Evolutionary conservation across 345 rosid genomes (phyloP).

Genomic region (Trapa bicornis): DNA sequence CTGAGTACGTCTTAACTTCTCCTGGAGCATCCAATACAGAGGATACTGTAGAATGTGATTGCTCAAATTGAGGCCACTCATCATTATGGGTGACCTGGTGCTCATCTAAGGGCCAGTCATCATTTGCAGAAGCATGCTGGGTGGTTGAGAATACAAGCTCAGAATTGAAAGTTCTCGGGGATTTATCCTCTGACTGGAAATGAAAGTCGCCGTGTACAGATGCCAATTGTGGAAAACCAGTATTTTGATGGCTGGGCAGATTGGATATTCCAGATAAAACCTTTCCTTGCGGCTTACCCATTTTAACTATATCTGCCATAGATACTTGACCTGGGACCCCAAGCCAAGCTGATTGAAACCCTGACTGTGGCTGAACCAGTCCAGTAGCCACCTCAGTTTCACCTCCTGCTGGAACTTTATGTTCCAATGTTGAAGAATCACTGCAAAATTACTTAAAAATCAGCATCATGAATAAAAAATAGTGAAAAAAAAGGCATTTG

Average conservation of each 20-base stretch:
- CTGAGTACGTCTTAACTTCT: conserved; percentile 38
- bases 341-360: conserved; percentile 63
- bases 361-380: conserved; percentile 38
- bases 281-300: conserved; percentile 82
- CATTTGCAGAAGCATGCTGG: conserved; percentile 36
- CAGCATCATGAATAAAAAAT: neutral
- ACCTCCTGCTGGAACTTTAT: conserved; percentile 27
- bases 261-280: conserved; percentile 17
- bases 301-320: conserved; percentile 96
- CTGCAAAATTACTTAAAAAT: conserved; percentile 28
- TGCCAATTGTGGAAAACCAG: conserved; percentile 15
- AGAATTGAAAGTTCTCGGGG: conserved; percentile 13
- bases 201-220: conserved; percentile 23
- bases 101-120: conserved; percentile 38
- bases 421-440: conserved; percentile 33
- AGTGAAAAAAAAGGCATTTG: neutral
- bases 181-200: conserved; percentile 20
- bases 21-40: conserved; percentile 36
- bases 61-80: conserved; percentile 34
- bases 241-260: conserved; percentile 21
- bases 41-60: conserved; percentile 24
- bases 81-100: conserved; percentile 31
- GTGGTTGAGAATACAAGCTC: conserved; percentile 20
- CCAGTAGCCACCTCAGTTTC: conserved; percentile 37
- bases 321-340: conserved; percentile 79